Percentiles rank a stretch among this genome's conserved stretches.
Conservation (phyloP, 1,139 yeast species). For the Debaryomyces nepalensis region DNA sequence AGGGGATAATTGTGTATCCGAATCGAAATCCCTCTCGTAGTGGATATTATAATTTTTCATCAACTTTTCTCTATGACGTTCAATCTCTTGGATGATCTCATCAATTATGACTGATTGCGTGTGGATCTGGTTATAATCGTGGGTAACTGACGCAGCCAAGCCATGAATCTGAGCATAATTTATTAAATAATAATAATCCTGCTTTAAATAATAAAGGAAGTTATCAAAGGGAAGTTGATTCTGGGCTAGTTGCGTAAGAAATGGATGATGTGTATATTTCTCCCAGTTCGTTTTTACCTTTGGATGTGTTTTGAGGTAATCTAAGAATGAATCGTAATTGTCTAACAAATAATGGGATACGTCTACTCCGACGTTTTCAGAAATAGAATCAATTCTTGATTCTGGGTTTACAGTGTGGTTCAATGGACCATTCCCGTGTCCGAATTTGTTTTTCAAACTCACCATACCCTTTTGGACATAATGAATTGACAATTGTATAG, state of each 20-base stretch:
- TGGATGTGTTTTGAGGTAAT: conserved; percentile 62
- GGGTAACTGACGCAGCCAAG: conserved; percentile 66
- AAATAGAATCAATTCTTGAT: conserved; percentile 12
- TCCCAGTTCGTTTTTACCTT: conserved; percentile 60
- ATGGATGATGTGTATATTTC: conserved; percentile 62
- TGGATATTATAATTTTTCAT: conserved; percentile 47
- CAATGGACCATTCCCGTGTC: conserved; percentile 74
- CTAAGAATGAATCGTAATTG: conserved; percentile 35
- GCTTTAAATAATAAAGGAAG: conserved; percentile 65
- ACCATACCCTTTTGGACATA: conserved; percentile 71
- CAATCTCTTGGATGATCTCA: conserved; percentile 60
- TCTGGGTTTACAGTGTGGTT: conserved; percentile 52
- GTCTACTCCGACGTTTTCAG: background rate
- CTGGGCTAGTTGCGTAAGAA: conserved; percentile 57
- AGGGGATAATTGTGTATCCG: conserved; percentile 47
- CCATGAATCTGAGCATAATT: conserved; percentile 75
- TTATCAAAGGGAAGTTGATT: conserved; percentile 53
- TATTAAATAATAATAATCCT: conserved; percentile 71
- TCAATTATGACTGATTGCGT: conserved; percentile 56
- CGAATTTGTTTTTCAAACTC: conserved; percentile 41
- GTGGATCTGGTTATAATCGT: conserved; percentile 55
- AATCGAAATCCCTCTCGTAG: conserved; percentile 46
- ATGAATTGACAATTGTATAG: conserved; percentile 62
- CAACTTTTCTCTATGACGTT: conserved; percentile 58
- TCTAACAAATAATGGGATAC: conserved; percentile 6